Percentiles rank a stretch among this genome's conserved stretches.
Evolutionary conservation across 441 rosid genomes (phyloP).

Genomic region (Gossypium gossypioides): DNA sequence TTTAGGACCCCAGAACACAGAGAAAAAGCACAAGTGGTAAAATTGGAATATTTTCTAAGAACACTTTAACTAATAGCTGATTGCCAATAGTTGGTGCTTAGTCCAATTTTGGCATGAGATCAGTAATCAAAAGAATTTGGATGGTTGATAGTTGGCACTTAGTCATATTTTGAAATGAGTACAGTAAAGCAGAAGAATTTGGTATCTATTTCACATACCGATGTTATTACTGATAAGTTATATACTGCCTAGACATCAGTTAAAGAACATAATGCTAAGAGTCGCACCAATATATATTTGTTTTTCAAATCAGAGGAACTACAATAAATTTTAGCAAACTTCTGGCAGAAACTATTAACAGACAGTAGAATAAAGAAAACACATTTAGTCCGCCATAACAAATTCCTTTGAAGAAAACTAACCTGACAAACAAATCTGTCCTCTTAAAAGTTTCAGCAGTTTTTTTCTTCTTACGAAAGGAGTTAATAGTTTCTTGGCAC

Average conservation of each 20-base stretch:
- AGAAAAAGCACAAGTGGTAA: not conserved
- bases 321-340: not conserved
- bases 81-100: not conserved
- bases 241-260: not conserved
- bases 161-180: too few species aligned
- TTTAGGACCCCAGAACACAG: not conserved
- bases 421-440: constrained; percentile 55
- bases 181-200: not conserved
- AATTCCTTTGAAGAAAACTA: constrained; percentile 21
- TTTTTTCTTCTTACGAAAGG: constrained; percentile 48
- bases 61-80: not conserved
- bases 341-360: not conserved
- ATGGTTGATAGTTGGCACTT: too few species aligned
- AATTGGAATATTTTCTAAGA: not conserved
- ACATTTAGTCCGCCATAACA: not conserved
- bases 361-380: not conserved
- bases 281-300: not conserved
- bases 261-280: not conserved
- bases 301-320: not conserved
- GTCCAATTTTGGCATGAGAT: not conserved
- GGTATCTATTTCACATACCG: not conserved
- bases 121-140: not conserved
- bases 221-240: not conserved
- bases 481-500: constrained; percentile 51
- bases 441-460: constrained; percentile 34